Evolutionary conservation across 805 yeast species (phyloP), one percentile per base, ranked within the genome.

Genomic region (Torulaspora microellipsoides): DNA sequence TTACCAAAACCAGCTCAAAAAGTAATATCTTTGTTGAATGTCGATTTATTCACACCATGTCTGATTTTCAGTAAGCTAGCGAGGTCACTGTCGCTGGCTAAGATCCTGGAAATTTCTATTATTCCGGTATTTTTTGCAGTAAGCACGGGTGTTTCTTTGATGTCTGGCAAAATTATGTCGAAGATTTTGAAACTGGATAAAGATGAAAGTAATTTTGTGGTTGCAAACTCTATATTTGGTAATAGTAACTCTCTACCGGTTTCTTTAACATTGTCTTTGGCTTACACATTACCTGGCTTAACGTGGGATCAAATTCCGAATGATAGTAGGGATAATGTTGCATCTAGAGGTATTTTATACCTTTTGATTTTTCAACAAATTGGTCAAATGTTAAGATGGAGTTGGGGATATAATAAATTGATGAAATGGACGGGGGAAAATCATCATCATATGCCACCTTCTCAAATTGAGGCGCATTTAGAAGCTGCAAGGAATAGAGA

Each of bases 211-310:
- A 90, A 91, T 67, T 91, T 87, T 57, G 96, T 93, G 38, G 84
- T 95, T 15, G 98, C 96, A 2, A 93, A 93, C 95, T 88, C 93
- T 2, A 96, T 90, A 5, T 91, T 91, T 67, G 98, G 97, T 41
- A 93, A 91, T 67, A 87, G 96, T 34, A 91, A 91, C 70, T 85
- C 95, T 9, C 75, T 91, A 43, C 98, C 99, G 0, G 98, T 91
- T 1, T 88, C 96, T 0, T 73, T 93, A 52, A 85, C 93, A 1
- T 69, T 93, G 44, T 83, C 95, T 1, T 69, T 85, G 50, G 81
- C 90, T 1, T 82, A 81, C 59, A 81, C 91, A 0, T 68, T 85
- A 46, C 95, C 93, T 2, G 78, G 80, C 49, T 69, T 85, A 47
- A 75, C 80, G 38, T 85, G 95, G 95, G 85, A 80, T 44, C 83